Evolutionary conservation across 208 protist genomes (phyloP).

Genomic region (Histomonas meleagridis): DNA sequence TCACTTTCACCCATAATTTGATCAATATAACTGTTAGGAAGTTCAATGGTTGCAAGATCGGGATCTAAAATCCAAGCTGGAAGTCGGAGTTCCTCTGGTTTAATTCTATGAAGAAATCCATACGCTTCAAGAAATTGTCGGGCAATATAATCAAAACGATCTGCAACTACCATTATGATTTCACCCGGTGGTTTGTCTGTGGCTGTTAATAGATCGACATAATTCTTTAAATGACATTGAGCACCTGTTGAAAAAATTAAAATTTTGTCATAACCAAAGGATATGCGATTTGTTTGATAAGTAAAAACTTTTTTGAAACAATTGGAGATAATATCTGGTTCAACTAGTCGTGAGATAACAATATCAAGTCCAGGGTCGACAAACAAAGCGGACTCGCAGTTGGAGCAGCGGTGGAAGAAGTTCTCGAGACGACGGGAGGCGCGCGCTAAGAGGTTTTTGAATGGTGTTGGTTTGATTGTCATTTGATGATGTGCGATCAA

Average conservation of each 20-base stretch:
- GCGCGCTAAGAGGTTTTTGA: neutral
- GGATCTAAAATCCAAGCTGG: constrained; percentile 1
- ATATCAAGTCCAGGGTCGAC: neutral
- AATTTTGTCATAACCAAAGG: neutral
- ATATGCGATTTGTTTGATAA: neutral
- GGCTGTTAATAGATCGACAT: neutral
- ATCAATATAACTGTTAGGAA: neutral
- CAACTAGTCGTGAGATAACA: neutral
- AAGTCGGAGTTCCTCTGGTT: neutral
- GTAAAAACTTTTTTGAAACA: constrained; percentile 35
- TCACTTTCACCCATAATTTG: neutral
- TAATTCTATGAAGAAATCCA: constrained; percentile 13
- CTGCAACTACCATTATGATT: neutral
- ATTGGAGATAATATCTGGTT: neutral
- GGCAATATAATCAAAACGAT: neutral
- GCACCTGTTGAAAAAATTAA: constrained; percentile 3
- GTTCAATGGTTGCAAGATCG: neutral
- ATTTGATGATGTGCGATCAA: too few species aligned
- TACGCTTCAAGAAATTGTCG: neutral
- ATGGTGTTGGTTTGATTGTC: neutral
- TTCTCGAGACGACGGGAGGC: neutral
- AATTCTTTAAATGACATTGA: neutral
- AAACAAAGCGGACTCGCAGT: neutral
- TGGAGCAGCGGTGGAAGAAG: neutral
- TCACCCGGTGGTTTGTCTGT: neutral